Percentiles rank a stretch among this genome's conserved stretches.
phyloP scores from a whole-genome alignment of 208 protist genomes.

The Naegleria fowleri region DNA sequence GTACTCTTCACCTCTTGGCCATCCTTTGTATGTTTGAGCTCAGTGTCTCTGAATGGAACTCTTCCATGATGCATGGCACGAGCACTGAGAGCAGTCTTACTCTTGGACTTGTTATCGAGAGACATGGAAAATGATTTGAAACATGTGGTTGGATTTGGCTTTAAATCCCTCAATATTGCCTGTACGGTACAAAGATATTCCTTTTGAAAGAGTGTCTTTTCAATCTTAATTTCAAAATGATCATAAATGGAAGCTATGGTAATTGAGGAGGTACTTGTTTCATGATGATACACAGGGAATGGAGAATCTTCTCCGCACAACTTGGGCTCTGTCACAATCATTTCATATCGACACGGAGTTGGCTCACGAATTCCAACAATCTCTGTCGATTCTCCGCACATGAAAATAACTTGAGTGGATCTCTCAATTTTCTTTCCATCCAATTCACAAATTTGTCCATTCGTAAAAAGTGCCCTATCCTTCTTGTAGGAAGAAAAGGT shows the following conservation, averaged over 20 bases:
- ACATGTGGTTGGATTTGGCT: neutral
- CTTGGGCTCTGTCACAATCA: neutral
- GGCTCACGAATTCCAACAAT: neutral
- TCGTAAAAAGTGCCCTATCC: neutral
- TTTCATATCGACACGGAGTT: neutral
- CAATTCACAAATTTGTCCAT: neutral
- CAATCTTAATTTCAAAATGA: conserved; percentile 7
- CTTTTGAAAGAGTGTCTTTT: neutral
- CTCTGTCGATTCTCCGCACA: neutral
- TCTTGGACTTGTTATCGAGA: neutral
- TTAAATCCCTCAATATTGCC: neutral
- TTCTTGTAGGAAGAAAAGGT: neutral
- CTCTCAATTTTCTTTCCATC: neutral
- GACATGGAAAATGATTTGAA: neutral
- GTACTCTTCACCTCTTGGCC: neutral
- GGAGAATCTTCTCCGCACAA: neutral
- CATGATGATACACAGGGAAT: neutral
- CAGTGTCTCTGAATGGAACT: neutral
- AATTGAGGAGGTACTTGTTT: neutral
- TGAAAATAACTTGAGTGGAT: neutral
- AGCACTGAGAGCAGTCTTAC: neutral
- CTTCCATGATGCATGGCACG: neutral
- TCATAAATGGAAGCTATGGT: neutral
- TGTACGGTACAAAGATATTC: neutral
- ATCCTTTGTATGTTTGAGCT: neutral